These are phyloP conservation scores for Malassezia arunalokei DNA, from an alignment of 1,284 basidiomycete genomes.

Conservation along the genomic window DNA sequence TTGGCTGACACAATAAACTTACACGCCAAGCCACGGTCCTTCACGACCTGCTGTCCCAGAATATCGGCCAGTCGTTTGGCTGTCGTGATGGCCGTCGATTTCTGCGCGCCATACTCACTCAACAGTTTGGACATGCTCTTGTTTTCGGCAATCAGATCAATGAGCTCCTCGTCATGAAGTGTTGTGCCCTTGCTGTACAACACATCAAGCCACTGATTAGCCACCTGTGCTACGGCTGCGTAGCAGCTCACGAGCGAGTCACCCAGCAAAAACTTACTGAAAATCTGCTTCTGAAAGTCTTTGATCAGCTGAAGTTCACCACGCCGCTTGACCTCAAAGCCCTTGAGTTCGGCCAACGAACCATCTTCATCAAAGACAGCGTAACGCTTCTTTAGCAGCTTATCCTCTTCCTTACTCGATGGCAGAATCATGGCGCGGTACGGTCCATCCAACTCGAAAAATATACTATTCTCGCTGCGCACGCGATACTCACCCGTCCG, in stretches of 20 bases:
- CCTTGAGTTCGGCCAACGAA: conserved; percentile 88
- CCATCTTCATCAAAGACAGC: conserved; percentile 99
- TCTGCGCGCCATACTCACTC: conserved; percentile 88
- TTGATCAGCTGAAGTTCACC: conserved; percentile 98
- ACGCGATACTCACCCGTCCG: conserved; percentile 62
- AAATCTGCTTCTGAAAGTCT: conserved; percentile 97
- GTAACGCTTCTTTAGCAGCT: conserved; percentile 95
- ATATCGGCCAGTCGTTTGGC: conserved; percentile 92
- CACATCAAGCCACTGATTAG: conserved; percentile 95
- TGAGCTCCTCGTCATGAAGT: conserved; percentile 78
- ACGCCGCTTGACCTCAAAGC: conserved; percentile 95
- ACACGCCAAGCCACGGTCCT: conserved; percentile 96
- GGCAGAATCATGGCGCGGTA: conserved; percentile 99
- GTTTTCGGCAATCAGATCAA: conserved; percentile 97
- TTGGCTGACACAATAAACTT: conserved; percentile 97
- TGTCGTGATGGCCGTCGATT: conserved; percentile 95
- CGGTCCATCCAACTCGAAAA: conserved; percentile 97
- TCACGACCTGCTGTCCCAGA: conserved; percentile 95
- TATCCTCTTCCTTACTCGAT: conserved; percentile 98
- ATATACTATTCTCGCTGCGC: conserved; percentile 97
- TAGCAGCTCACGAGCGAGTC: conserved; percentile 90
- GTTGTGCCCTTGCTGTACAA: conserved; percentile 74
- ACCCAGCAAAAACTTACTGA: conserved; percentile 91
- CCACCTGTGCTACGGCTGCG: conserved; percentile 78
- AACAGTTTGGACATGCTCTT: conserved; percentile 94